phyloP scores from a whole-genome alignment of 1,284 basidiomycete species.

The Cerioporus squamosus region DNA sequence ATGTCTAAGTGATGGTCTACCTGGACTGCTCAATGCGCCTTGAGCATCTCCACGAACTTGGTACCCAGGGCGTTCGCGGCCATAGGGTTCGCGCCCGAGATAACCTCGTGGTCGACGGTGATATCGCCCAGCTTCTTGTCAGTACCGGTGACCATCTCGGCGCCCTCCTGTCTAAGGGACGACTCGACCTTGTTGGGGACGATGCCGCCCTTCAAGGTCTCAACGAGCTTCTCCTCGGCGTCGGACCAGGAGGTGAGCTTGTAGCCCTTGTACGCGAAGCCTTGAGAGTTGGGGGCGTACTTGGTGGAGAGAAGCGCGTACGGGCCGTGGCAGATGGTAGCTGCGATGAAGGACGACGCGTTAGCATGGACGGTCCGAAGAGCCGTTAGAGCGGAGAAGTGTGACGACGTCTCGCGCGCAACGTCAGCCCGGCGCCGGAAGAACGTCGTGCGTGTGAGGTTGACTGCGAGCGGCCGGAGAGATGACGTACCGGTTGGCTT shows the following conservation, averaged over 20 bases:
- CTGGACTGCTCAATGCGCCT: neutral
- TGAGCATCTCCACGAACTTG: slow-evolving; percentile 28
- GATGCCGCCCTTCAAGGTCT: slow-evolving; percentile 28
- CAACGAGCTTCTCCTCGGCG: slow-evolving; percentile 29
- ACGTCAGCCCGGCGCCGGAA: neutral
- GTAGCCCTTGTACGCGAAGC: slow-evolving; percentile 36
- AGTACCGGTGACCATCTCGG: slow-evolving; percentile 25
- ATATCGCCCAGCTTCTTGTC: slow-evolving; percentile 29
- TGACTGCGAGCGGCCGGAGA: neutral
- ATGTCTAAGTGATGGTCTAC: neutral
- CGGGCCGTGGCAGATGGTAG: slow-evolving; percentile 32
- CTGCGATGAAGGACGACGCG: slow-evolving; percentile 9
- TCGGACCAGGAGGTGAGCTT: slow-evolving; percentile 35
- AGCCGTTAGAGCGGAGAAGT: no score
- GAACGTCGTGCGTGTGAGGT: neutral
- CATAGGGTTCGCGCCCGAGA: slow-evolving; percentile 32
- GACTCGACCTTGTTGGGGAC: slow-evolving; percentile 30
- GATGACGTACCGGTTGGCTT: slow-evolving; percentile 30
- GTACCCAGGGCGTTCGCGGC: slow-evolving; percentile 24
- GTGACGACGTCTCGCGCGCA: neutral
- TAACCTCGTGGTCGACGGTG: slow-evolving; percentile 29
- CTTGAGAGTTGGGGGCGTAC: slow-evolving; percentile 24
- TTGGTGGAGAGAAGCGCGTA: slow-evolving; percentile 35
- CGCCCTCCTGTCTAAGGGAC: slow-evolving; percentile 27
- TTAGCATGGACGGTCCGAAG: neutral